These are phyloP conservation scores for Aspergillus sclerotiicarbonarius DNA, from an alignment of 495 filamentous ascomycete species.

Conservation along the genomic window DNA sequence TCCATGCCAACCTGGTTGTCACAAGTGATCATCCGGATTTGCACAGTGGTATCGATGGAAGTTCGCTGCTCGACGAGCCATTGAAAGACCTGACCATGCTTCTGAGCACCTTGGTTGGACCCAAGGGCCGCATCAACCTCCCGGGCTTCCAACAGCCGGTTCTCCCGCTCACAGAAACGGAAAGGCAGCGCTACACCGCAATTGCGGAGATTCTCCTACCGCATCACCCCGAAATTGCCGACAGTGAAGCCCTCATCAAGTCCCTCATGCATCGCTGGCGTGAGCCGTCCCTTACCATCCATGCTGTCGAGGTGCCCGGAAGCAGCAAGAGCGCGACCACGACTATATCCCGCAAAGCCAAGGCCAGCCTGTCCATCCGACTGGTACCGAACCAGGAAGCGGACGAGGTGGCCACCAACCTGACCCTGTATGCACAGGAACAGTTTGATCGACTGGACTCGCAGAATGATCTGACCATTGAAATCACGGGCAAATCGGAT, in stretches of 20 bases:
- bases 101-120: conserved; percentile 72
- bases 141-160: conserved; percentile 84
- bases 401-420: conserved; percentile 61
- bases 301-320: conserved; percentile 75
- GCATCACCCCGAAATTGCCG: conserved; percentile 65
- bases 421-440: conserved; percentile 65
- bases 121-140: conserved; percentile 55
- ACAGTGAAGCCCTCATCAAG: conserved; percentile 64
- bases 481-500: conserved; percentile 88
- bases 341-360: conserved; percentile 82
- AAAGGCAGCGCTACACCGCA: conserved; percentile 78
- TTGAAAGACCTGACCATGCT: conserved; percentile 85
- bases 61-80: conserved; percentile 80
- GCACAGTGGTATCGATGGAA: conserved; percentile 94
- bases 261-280: conserved; percentile 92
- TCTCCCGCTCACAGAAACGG: conserved; percentile 67
- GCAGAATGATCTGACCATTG: conserved; percentile 76
- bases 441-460: conserved; percentile 72
- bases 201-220: conserved; percentile 74
- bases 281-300: conserved; percentile 91
- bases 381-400: conserved; percentile 91
- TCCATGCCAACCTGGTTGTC: conserved; percentile 86
- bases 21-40: conserved; percentile 84
- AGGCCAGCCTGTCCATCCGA: conserved; percentile 81
- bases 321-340: conserved; percentile 64